These are phyloP conservation scores for Stachybotrys elegans DNA, from an alignment of 2,329 filamentous ascomycete genomes.

Conservation along the genomic window DNA sequence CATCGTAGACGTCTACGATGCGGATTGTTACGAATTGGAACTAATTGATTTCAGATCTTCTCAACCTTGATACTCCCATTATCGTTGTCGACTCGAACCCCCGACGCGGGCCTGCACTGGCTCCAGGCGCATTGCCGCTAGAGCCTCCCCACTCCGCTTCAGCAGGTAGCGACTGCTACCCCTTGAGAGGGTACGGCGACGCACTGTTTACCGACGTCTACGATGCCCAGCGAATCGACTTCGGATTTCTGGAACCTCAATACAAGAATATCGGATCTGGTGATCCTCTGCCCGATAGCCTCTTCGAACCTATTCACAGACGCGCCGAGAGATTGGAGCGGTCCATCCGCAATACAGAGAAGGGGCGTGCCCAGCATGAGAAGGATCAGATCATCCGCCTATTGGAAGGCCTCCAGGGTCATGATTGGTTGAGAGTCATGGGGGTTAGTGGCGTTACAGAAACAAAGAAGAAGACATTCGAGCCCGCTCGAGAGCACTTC, in stretches of 20 bases:
- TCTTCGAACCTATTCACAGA: constrained; percentile 51
- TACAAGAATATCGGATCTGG: constrained; percentile 36
- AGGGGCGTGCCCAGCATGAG: constrained; percentile 61
- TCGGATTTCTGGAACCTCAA: constrained; percentile 46
- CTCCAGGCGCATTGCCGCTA: constrained; percentile 20
- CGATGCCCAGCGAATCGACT: constrained; percentile 52
- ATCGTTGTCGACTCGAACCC: constrained; percentile 56
- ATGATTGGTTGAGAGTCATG: constrained; percentile 90
- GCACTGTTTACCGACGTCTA: constrained; percentile 50
- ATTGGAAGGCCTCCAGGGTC: constrained; percentile 79
- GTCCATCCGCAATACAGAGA: constrained; percentile 59
- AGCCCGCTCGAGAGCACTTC: constrained; percentile 80
- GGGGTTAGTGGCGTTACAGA: constrained; percentile 84
- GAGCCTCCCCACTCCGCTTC: too few species aligned
- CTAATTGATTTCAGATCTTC: constrained; percentile 50
- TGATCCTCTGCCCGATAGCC: constrained; percentile 52
- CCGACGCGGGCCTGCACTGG: constrained; percentile 19
- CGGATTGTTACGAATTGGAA: neutral
- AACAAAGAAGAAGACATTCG: constrained; percentile 78
- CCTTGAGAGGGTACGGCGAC: constrained; percentile 50
- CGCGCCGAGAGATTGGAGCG: constrained; percentile 57
- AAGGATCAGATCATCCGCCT: constrained; percentile 60
- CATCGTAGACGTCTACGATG: constrained; percentile 8
- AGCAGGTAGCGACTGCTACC: constrained; percentile 23
- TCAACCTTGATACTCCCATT: constrained; percentile 69